These are phyloP conservation scores for Umbelopsis sp. DNA, from an alignment of 192 early-diverging fungal genomes.

Conservation along the genomic window DNA sequence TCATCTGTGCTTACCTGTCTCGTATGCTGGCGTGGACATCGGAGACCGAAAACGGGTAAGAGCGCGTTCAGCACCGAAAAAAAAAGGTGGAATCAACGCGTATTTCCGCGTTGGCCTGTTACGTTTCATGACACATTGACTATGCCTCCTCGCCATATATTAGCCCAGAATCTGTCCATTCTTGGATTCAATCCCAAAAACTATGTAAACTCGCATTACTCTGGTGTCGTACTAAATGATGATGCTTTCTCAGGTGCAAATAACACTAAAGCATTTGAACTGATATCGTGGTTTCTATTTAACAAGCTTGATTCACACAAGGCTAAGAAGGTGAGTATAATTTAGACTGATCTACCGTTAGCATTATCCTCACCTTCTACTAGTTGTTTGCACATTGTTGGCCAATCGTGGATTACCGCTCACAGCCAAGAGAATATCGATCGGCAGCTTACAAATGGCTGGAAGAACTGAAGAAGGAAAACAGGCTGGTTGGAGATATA, in stretches of 20 bases:
- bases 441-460: constrained; percentile 26
- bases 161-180: constrained; percentile 22
- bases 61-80: background rate
- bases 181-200: constrained; percentile 22
- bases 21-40: background rate
- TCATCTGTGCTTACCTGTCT: too few species aligned
- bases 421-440: constrained; percentile 21
- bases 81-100: background rate
- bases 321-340: background rate
- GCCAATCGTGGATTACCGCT: constrained; percentile 24
- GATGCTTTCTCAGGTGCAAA: constrained; percentile 22
- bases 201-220: background rate
- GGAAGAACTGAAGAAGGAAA: constrained; percentile 14
- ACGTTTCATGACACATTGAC: background rate
- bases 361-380: too few species aligned
- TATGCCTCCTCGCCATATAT: background rate
- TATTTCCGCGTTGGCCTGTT: background rate
- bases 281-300: constrained; percentile 32
- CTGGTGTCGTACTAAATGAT: background rate
- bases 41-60: background rate
- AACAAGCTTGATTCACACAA: constrained; percentile 21
- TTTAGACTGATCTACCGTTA: background rate
- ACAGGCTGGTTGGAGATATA: background rate
- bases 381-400: constrained; percentile 20
- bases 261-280: constrained; percentile 33